phyloP scores from a whole-genome alignment of 2,329 filamentous ascomycete species.

The Xylariales sp. region DNA sequence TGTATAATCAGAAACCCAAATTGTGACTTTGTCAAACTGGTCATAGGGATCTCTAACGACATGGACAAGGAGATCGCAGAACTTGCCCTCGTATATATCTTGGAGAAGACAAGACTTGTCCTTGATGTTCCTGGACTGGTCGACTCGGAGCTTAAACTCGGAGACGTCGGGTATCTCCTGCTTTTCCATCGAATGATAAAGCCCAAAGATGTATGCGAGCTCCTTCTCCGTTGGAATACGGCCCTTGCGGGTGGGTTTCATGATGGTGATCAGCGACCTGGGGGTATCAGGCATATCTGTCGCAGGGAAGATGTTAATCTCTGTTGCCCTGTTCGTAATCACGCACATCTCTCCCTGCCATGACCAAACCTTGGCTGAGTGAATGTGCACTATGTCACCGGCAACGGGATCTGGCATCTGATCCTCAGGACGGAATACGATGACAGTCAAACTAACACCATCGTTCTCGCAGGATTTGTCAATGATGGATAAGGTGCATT shows the following conservation, averaged over 20 bases:
- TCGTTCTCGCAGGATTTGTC: conserved; percentile 51
- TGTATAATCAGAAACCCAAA: conserved; percentile 85
- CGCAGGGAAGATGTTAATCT: conserved; percentile 39
- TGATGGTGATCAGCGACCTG: conserved; percentile 27
- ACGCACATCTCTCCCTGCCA: conserved; percentile 32
- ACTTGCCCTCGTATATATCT: conserved; percentile 52
- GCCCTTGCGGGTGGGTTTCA: conserved; percentile 13
- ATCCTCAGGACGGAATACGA: conserved; percentile 53
- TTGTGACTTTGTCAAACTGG: conserved; percentile 40
- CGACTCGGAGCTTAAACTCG: conserved; percentile 36
- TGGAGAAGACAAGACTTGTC: conserved; percentile 62
- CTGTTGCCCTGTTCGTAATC: conserved; percentile 35
- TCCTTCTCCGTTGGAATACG: conserved; percentile 24
- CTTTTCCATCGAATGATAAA: conserved; percentile 43
- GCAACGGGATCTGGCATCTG: conserved; percentile 43
- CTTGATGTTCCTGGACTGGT: conserved; percentile 37
- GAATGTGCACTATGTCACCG: conserved; percentile 63
- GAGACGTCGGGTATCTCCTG: conserved; percentile 33
- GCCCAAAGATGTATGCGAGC: conserved; percentile 39
- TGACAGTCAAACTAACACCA: conserved; percentile 39
- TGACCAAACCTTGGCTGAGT: conserved; percentile 46
- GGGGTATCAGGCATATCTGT: conserved; percentile 35
- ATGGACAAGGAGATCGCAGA: conserved; percentile 67
- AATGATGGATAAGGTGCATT: conserved; percentile 55
- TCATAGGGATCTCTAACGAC: conserved; percentile 53